Percentiles rank a stretch among this genome's conserved stretches.
Evolutionary conservation across 2,329 filamentous ascomycete genomes (phyloP).

Genomic region (Claviceps paspali): DNA sequence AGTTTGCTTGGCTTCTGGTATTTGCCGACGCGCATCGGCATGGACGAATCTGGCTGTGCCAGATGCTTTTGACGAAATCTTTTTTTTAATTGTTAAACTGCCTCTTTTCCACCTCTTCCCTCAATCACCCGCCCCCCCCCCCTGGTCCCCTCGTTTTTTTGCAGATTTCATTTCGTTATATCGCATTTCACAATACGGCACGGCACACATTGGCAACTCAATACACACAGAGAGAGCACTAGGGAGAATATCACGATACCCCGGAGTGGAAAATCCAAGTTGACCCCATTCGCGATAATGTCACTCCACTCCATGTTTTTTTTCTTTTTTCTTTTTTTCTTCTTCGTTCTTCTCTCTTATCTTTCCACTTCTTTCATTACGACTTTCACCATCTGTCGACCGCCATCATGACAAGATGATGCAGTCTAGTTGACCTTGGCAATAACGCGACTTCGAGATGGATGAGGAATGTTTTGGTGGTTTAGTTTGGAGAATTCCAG

Average conservation of each 20-base stretch:
- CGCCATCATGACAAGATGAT: too few species aligned
- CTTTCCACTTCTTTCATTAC: neutral
- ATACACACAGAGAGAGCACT: conserved; percentile 18
- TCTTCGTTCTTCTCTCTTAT: too few species aligned
- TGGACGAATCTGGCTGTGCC: conserved; percentile 6
- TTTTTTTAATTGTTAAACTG: too few species aligned
- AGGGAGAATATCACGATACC: conserved; percentile 23
- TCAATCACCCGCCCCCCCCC: too few species aligned
- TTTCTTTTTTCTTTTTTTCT: neutral
- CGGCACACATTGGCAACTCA: conserved; percentile 15
- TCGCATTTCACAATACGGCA: conserved; percentile 6
- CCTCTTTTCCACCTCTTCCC: too few species aligned
- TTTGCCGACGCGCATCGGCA: conserved; percentile 1
- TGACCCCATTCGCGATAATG: conserved; percentile 16
- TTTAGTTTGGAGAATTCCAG: conserved; percentile 3
- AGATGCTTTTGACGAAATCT: too few species aligned
- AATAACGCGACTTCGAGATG: neutral
- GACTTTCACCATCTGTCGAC: neutral
- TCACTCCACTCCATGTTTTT: conserved; percentile 21
- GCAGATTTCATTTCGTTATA: neutral
- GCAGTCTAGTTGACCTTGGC: too few species aligned
- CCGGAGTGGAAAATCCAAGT: conserved; percentile 22
- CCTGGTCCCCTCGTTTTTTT: neutral
- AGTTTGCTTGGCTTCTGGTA: neutral
- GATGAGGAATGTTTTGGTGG: neutral